Evolutionary conservation across 345 rosid genomes (phyloP).

Genomic region (Zanthoxylum bungeanum): DNA sequence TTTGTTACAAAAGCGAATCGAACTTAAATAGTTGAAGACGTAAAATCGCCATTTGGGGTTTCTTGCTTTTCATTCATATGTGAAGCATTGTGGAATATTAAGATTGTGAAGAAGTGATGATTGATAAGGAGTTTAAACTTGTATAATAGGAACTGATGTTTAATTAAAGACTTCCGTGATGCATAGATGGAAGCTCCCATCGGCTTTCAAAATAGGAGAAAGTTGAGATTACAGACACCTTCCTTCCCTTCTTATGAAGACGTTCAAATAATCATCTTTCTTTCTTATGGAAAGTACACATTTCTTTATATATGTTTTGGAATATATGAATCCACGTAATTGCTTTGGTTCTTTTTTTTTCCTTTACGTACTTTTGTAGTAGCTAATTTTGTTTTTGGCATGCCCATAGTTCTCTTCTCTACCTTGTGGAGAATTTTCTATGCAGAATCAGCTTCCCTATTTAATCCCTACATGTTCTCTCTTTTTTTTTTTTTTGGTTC

Average conservation of each 20-base stretch:
- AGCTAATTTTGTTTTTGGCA: slow-evolving; percentile 4
- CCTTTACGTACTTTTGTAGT: not conserved
- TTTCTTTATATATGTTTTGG: not conserved
- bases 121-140: too few relatives aligned
- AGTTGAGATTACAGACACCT: not conserved
- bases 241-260: not conserved
- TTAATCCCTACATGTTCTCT: not conserved
- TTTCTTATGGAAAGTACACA: too few relatives aligned
- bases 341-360: too few relatives aligned
- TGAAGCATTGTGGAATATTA: too few relatives aligned
- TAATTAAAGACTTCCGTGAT: not conserved
- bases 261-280: too few relatives aligned
- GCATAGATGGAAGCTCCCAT: too few relatives aligned
- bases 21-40: not conserved
- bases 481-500: too few relatives aligned
- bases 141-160: not conserved
- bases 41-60: not conserved
- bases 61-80: too few relatives aligned
- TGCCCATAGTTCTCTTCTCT: not conserved
- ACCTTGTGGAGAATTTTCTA: not conserved
- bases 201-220: not conserved
- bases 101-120: too few relatives aligned
- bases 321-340: not conserved
- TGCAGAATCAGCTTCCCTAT: not conserved
- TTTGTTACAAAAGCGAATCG: not conserved